phyloP scores from a whole-genome alignment of 2,329 filamentous ascomycete species.

The Trichothecium sympodiale region DNA sequence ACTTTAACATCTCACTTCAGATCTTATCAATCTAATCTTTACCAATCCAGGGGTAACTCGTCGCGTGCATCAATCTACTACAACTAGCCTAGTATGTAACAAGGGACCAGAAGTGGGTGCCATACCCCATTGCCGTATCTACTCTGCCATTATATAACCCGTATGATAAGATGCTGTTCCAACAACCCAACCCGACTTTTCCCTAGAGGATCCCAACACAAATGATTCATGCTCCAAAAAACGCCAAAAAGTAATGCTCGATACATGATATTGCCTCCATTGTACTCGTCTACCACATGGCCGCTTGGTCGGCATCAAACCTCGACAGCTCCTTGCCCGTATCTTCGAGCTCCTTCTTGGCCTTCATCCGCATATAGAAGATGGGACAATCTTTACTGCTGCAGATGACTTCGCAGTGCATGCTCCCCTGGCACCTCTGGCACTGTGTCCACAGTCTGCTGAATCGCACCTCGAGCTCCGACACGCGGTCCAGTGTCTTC shows the following conservation, averaged over 20 bases:
- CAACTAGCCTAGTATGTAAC: too few species aligned
- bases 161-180: too few species aligned
- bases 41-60: too few species aligned
- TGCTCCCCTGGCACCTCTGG: conserved; percentile 91
- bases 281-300: conserved; percentile 36
- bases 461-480: conserved; percentile 87
- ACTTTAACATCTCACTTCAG: too few species aligned
- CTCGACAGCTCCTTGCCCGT: conserved; percentile 78
- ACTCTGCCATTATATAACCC: too few species aligned
- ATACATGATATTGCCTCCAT: not conserved
- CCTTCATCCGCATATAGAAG: conserved; percentile 99
- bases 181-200: too few species aligned
- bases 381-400: conserved; percentile 94
- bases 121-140: too few species aligned
- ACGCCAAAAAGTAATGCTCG: conserved; percentile 5
- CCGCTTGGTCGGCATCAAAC: conserved; percentile 77
- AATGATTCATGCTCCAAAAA: conserved; percentile 4
- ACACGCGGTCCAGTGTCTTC: conserved; percentile 77
- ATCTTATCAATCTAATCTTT: too few species aligned
- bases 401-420: conserved; percentile 98
- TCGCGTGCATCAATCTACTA: too few species aligned
- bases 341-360: conserved; percentile 97
- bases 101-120: too few species aligned
- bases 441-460: conserved; percentile 95
- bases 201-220: too few species aligned